Evolutionary conservation across 2,329 filamentous ascomycete species (phyloP), one percentile per base, ranked within the genome.

Genomic region (Xylaria sp.): DNA sequence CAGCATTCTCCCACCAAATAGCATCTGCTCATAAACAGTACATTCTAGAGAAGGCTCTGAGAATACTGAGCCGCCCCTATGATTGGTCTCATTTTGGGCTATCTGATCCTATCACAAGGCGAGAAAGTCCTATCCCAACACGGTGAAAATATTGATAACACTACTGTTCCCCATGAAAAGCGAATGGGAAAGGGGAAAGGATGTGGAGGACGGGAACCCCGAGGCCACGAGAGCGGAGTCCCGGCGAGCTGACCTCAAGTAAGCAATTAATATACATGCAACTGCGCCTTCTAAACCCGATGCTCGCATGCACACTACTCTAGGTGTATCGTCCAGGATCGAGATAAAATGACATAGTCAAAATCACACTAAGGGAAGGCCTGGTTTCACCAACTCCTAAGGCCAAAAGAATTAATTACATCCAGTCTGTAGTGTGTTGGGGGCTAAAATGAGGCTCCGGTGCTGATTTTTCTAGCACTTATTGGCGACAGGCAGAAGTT

Each of bases 261-360:
- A 63, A 70, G 62, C 68, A 66, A 66, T 66, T 60, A 66, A 70
- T 63, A 38, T 36, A 68, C 15, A 4, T 59, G 64, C 33, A 58
- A 64, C 58, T 28, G 48, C 44, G 51, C 42, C 2, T 57, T 20
- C n/a, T 13, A 31, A 38, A 59, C 46, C 54, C 36, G 28, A 48
- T 20, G 23, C 17, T 33, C 36, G 46, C 36, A 42, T 51, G n/a
- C 26, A 33, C 42, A 33, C 36, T 31, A 11, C 4, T 56, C 36
- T 9, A 10, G 54, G 13, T 46, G 20, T 42, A 26, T 13, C 17
- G 5, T 40, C 48, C 26, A 17, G 38, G 56, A 20, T 40, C 10
- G 26, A 62, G 46, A 28, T 11, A 46, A 42, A 6, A 60, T 53
- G 48, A 61, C 40, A 60, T 56, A 60, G 28, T 33, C 7, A n/a